Base-by-base conservation (phyloP, 1,284 basidiomycete species). In the Leccinum subrobustum region DNA sequence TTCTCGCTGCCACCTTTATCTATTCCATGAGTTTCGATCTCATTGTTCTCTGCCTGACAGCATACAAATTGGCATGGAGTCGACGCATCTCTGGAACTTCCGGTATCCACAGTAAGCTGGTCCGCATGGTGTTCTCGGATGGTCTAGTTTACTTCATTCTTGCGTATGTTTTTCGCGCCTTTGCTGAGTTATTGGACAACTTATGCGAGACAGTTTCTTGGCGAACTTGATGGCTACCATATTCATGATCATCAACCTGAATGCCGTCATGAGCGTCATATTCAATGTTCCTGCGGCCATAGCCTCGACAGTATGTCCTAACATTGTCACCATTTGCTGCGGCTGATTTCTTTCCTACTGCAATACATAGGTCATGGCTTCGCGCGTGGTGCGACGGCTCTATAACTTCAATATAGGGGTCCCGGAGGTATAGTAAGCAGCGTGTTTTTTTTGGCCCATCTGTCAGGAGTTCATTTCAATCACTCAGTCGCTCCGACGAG, bases 341-440 rank as follows among this genome's bases (percentile, higher is more conserved):
- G 42, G 51, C 7, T 11, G 37, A 48, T 64, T 58, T 44, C 2
- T 23, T 58, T 12, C 65, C 42, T 37, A 61, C 42, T 35, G 33
- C 35, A 6, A 20, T 44, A 9, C 55, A 8, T 60, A 90, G 88
- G 87, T 89, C 67, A 84, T 87, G 18, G 87, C 88, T 1, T 86
- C 84, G 63, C 84, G 88, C n/a, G 85, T 82, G 18, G 88, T 89
- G 20, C 83, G 88, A 55, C 77, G 87, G 39, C 72, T 90, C 52
- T 82, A 81, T 42, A 86, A 84, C 65, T 89, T 83, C 73, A 80
- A 79, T n/a, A 71, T 74, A 25, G 68, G 73, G 42, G 80, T 81
- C 4, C 78, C 83, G 1, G 86, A 88, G 65, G 75, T 87, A 63
- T 86, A 81, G 84, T 87, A 75, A 52, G 84, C 71, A 61, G 58